These are phyloP conservation scores for Fusarium sororula DNA, from an alignment of 2,329 filamentous ascomycete genomes.

Conservation along the genomic window DNA sequence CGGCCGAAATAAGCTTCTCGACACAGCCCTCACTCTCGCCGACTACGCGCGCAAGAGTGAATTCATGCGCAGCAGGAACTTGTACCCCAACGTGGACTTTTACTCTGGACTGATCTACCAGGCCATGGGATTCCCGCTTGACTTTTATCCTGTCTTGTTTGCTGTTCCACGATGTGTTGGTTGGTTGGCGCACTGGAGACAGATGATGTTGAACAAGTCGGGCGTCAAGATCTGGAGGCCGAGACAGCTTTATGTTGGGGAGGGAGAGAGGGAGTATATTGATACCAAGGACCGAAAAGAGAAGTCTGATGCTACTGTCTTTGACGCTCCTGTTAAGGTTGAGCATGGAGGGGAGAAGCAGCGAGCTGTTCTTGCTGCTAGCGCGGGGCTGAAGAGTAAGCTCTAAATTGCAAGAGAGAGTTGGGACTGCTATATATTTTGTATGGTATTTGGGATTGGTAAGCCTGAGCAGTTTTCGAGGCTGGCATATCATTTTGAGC, in stretches of 20 bases:
- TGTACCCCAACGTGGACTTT: constrained; percentile 63
- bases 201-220: constrained; percentile 56
- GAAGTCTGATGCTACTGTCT: constrained; percentile 28
- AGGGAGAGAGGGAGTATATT: constrained; percentile 56
- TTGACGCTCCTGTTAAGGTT: constrained; percentile 18
- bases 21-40: constrained; percentile 57
- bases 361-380: neutral
- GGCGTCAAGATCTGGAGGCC: constrained; percentile 63
- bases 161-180: constrained; percentile 61
- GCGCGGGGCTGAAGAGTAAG: constrained; percentile 2
- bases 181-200: constrained; percentile 62
- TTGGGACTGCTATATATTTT: neutral
- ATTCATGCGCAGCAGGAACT: constrained; percentile 58
- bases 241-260: constrained; percentile 58
- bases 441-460: accelerated
- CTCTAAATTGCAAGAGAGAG: accelerated
- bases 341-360: constrained; percentile 20
- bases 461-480: accelerated
- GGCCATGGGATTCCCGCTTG: constrained; percentile 62
- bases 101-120: constrained; percentile 63
- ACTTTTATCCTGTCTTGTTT: constrained; percentile 62
- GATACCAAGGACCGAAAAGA: constrained; percentile 47
- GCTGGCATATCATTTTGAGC: neutral
- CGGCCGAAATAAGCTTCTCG: constrained; percentile 60
- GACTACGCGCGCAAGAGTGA: constrained; percentile 56